Conservation (phyloP, 352 stramenopile species). For the Globisporangium sylvaticum region DNA sequence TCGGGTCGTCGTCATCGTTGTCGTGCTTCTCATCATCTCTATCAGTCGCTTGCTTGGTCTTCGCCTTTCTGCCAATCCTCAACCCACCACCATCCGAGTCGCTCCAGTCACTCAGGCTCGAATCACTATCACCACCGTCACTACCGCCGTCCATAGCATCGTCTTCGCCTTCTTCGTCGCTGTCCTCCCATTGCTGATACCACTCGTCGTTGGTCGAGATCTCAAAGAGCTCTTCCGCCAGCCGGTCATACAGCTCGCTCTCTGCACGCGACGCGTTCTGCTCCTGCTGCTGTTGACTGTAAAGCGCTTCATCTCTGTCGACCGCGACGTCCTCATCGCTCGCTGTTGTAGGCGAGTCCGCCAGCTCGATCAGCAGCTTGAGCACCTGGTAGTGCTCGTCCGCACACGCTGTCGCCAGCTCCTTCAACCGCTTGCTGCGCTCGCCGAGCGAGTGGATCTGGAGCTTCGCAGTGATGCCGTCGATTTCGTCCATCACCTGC, state of each 20-base stretch:
- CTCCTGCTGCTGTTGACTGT: conserved; percentile 18
- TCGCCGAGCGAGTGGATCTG: conserved; percentile 47
- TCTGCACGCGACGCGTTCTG: conserved; percentile 15
- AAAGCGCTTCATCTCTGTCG: conserved; percentile 18
- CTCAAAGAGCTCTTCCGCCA: conserved; percentile 54
- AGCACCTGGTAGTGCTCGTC: conserved; percentile 36
- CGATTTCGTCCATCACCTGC: conserved; percentile 38
- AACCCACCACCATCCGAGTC: background rate
- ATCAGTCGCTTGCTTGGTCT: background rate
- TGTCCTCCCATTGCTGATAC: conserved; percentile 53
- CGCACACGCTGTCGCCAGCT: conserved; percentile 24
- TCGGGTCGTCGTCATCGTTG: conserved; percentile 11
- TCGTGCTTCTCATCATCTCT: background rate
- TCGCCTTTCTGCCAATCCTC: background rate
- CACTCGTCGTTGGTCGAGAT: conserved; percentile 66
- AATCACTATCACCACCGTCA: conserved; percentile 9
- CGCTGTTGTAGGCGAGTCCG: conserved; percentile 37
- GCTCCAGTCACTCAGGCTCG: background rate
- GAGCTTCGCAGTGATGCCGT: conserved; percentile 47
- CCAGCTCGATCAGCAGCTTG: conserved; percentile 60
- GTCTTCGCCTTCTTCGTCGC: conserved; percentile 23
- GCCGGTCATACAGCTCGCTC: conserved; percentile 27
- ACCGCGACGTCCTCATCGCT: conserved; percentile 32
- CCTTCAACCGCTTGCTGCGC: conserved; percentile 31
- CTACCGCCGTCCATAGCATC: background rate